A percentile compares a stretch with the other conserved stretches of the same genome.
phyloP scores from a whole-genome alignment of 768 basidiomycete species.

The Mycena filopes region DNA sequence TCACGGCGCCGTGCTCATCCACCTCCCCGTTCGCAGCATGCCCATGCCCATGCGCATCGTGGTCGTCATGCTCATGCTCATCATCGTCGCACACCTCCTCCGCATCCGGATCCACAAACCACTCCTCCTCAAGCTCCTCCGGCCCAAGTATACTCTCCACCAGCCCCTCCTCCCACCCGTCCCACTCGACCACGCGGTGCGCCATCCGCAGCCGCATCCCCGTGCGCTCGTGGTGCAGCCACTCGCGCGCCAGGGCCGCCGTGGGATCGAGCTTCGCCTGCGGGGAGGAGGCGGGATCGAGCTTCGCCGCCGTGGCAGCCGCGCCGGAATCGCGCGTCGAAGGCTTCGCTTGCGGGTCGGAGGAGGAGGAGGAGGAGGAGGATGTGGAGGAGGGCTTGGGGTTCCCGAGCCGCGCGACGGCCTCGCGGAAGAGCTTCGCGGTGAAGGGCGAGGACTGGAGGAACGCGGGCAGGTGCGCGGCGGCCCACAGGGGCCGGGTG shows the following conservation, averaged over 20 bases:
- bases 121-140: conserved; percentile 76
- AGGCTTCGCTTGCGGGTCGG: conserved; percentile 32
- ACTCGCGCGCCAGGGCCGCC: conserved; percentile 67
- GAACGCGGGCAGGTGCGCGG: conserved; percentile 84
- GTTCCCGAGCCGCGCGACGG: conserved; percentile 66
- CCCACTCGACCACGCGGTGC: conserved; percentile 88
- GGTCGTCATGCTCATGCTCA: conserved; percentile 9
- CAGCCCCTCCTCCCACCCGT: conserved; percentile 91
- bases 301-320: no score
- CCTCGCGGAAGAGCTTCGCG: conserved; percentile 73
- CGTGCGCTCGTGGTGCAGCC: conserved; percentile 77
- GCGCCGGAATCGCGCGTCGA: no score
- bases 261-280: neutral
- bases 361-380: conserved; percentile 30
- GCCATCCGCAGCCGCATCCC: conserved; percentile 78
- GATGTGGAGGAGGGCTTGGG: no score
- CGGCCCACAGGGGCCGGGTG: conserved; percentile 86
- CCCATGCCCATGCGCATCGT: neutral
- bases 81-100: conserved; percentile 18
- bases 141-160: conserved; percentile 79
- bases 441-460: conserved; percentile 83
- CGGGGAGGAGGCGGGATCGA: no score
- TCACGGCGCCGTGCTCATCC: neutral
- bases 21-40: neutral
- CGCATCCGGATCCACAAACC: conserved; percentile 61